Conservation (phyloP, 1,139 yeast species). For the Suhomyces terraborum region DNA sequence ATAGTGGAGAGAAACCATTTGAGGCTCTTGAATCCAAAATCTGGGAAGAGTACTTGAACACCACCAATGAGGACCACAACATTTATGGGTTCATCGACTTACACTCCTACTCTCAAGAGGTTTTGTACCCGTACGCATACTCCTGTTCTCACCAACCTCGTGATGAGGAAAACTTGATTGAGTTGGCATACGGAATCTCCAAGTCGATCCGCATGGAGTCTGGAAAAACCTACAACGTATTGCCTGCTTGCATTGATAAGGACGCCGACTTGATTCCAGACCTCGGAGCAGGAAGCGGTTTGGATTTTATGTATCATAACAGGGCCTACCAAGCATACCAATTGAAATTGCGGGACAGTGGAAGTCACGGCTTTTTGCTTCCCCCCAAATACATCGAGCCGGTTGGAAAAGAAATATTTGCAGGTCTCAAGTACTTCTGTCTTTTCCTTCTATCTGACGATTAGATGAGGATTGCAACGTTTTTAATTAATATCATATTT, state of each 20-base stretch:
- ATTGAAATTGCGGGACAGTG: slow-evolving; percentile 77
- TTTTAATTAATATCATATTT: neutral
- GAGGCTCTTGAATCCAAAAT: slow-evolving; percentile 74
- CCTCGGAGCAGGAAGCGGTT: slow-evolving; percentile 76
- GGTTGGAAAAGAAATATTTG: slow-evolving; percentile 73
- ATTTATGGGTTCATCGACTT: slow-evolving; percentile 78
- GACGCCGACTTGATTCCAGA: slow-evolving; percentile 71
- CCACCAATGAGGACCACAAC: slow-evolving; percentile 58
- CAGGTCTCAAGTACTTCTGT: slow-evolving; percentile 71
- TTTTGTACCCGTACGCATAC: slow-evolving; percentile 80
- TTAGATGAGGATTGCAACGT: slow-evolving; percentile 5
- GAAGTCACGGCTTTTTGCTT: slow-evolving; percentile 78
- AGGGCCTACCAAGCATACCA: slow-evolving; percentile 86
- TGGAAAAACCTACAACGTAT: slow-evolving; percentile 66
- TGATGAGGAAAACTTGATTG: slow-evolving; percentile 78
- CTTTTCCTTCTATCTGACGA: slow-evolving; percentile 56
- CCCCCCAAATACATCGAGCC: slow-evolving; percentile 73
- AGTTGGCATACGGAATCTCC: slow-evolving; percentile 77
- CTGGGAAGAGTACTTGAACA: slow-evolving; percentile 65
- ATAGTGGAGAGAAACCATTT: slow-evolving; percentile 73
- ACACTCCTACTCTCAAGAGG: slow-evolving; percentile 83
- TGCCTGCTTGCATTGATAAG: slow-evolving; percentile 79
- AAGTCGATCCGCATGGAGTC: slow-evolving; percentile 66
- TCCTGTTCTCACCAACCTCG: slow-evolving; percentile 73
- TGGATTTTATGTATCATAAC: slow-evolving; percentile 83